Percentiles rank a stretch among this genome's conserved stretches.
Evolutionary conservation across 2,329 filamentous ascomycete genomes (phyloP).

Genomic region (Ophiocordyceps polyrhachis-furcata): DNA sequence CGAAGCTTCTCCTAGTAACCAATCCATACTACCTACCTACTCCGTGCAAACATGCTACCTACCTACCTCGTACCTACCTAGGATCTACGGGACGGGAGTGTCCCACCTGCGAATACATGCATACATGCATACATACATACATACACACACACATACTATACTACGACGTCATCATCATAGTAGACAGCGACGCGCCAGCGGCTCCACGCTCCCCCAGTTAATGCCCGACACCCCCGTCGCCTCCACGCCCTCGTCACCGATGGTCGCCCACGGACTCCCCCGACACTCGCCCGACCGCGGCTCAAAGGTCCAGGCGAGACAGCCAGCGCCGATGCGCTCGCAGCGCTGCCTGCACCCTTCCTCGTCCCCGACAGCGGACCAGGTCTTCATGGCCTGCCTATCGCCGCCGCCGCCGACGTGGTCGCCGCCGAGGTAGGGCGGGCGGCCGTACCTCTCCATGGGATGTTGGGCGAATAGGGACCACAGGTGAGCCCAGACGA

Average conservation of each 20-base stretch:
- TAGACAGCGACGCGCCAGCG: conserved; percentile 8
- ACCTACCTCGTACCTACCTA: too few relatives aligned
- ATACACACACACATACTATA: not conserved
- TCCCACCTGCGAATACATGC: too few relatives aligned
- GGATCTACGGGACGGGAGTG: too few relatives aligned
- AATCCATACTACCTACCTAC: too few relatives aligned
- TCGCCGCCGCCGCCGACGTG: conserved; percentile 28
- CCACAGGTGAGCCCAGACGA: conserved; percentile 33
- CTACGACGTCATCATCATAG: too few relatives aligned
- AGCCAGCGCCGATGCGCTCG: conserved; percentile 13
- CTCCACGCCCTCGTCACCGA: conserved; percentile 16
- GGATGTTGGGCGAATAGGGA: conserved; percentile 24
- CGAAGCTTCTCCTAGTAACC: too few relatives aligned
- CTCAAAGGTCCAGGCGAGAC: conserved; percentile 34
- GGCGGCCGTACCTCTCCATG: conserved; percentile 17
- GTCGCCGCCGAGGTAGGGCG: conserved; percentile 18
- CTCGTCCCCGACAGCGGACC: conserved; percentile 17
- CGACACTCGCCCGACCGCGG: conserved; percentile 20
- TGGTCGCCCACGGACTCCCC: conserved; percentile 29
- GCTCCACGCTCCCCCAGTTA: conserved; percentile 12
- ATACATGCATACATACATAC: too few relatives aligned
- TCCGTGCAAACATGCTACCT: too few relatives aligned
- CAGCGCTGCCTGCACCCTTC: conserved; percentile 26
- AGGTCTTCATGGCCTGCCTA: conserved; percentile 10
- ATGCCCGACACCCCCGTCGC: conserved; percentile 13